Base-by-base conservation (phyloP, 805 yeast species). In the Yamadazyma phyllophila region DNA sequence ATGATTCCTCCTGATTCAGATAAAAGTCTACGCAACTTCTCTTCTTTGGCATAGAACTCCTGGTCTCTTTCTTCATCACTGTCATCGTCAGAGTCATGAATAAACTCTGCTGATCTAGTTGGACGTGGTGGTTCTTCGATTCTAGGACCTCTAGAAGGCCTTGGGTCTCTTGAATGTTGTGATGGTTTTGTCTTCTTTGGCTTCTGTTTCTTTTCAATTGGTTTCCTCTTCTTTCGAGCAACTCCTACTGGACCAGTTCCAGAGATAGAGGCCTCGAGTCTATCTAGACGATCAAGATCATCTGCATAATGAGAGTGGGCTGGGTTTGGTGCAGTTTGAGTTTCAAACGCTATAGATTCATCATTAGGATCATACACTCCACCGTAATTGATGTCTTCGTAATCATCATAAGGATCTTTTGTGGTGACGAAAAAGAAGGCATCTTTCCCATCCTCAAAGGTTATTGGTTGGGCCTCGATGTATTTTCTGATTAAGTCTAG, bases 1-100 rank as follows among this genome's bases (percentile, higher is more conserved):
- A 69, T 62, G 29, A 71, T 64, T 10, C 75, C 75, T 6, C 77
- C 77, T 6, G 65, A 56, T 39, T 56, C 57, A 7, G 48, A 52
- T 32, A 71, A 55, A 49, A 71, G 51, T 27, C 58, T 60, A 38
- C 83, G 77, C 37, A 81, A 65, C 45, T 66, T 61, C 45, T 69
- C 68, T 54, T 85, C 91, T 47, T 78, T 71, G 36, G 63, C 81
- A 57, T 77, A 84, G 56, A 84, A 84, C 26, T 54, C 71, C 2
- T 55, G 58, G 42, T 74, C 79, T 34, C 69, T 68, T 39, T 81
- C 88, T 11, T 71, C 80, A 54, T 82, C 88, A 4, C 78, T 71
- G 9, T 76, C 82, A 54, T 82, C 87, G 57, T 83, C 89, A 2
- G 87, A 81, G 43, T 77, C 83, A 41, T 68, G 68, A 38, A 84